These are phyloP conservation scores for Leccinum fibrillosum DNA, from an alignment of 768 basidiomycete species.

Conservation along the genomic window DNA sequence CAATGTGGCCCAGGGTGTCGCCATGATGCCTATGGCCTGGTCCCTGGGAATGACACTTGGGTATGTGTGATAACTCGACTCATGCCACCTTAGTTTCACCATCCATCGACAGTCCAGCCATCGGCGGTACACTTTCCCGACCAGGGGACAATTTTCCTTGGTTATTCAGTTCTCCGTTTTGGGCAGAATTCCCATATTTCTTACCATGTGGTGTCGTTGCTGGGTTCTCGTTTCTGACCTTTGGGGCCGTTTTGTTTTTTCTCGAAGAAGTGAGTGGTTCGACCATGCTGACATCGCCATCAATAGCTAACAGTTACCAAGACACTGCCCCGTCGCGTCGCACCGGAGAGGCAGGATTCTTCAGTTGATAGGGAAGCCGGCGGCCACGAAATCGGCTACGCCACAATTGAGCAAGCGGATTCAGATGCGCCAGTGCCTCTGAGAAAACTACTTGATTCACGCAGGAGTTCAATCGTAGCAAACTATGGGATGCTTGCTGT, in stretches of 20 bases:
- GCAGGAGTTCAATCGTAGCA: constrained; percentile 30
- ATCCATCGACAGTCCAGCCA: constrained; percentile 42
- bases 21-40: constrained; percentile 34
- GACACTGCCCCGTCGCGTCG: constrained; percentile 14
- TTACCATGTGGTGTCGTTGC: constrained; percentile 37
- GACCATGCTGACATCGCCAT: background rate
- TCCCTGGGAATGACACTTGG: constrained; percentile 33
- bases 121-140: constrained; percentile 54
- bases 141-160: constrained; percentile 54
- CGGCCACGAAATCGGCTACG: constrained; percentile 12
- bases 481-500: constrained; percentile 38
- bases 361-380: constrained; percentile 12
- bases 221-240: constrained; percentile 22
- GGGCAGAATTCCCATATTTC: constrained; percentile 50
- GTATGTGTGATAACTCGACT: constrained; percentile 13
- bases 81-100: background rate
- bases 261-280: constrained; percentile 29
- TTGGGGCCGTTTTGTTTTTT: constrained; percentile 19
- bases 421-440: constrained; percentile 24
- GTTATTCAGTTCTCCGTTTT: constrained; percentile 46
- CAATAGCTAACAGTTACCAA: constrained; percentile 10
- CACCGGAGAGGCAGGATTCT: constrained; percentile 12
- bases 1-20: constrained; percentile 45
- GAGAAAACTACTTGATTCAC: constrained; percentile 27
- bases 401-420: constrained; percentile 10